These are phyloP conservation scores for Pseudocercospora pini-densiflorae DNA, from an alignment of 2,329 filamentous ascomycete genomes.

Conservation along the genomic window DNA sequence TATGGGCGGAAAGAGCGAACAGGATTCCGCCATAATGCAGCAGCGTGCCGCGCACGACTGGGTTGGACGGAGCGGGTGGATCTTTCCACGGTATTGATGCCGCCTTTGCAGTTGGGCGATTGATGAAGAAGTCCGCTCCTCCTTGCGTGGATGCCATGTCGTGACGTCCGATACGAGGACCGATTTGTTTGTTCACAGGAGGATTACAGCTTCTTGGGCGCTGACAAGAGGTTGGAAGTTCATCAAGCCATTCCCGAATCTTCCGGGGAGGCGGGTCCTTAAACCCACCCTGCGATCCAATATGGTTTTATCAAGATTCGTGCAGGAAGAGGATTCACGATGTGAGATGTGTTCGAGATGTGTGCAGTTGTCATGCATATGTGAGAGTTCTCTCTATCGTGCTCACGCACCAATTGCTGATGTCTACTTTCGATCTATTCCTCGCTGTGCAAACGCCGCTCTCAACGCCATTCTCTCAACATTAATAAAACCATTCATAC, in stretches of 20 bases:
- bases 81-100: constrained; percentile 62
- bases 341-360: background rate
- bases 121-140: constrained; percentile 15
- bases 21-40: constrained; percentile 66
- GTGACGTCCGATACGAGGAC: background rate
- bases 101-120: constrained; percentile 21
- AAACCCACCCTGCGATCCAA: background rate
- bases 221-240: too few species aligned
- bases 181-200: background rate
- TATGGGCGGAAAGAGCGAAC: constrained; percentile 49
- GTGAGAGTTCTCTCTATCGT: background rate
- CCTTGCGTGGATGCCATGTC: constrained; percentile 5
- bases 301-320: background rate
- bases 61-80: constrained; percentile 34
- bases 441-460: background rate
- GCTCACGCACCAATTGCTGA: background rate
- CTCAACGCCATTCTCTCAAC: constrained; percentile 8
- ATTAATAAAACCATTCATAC: constrained; percentile 1
- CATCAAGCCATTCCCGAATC: background rate
- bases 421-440: constrained; percentile 12
- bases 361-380: background rate
- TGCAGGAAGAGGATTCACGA: background rate
- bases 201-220: background rate
- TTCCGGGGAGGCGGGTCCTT: background rate
- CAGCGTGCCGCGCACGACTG: constrained; percentile 37